A percentile compares a stretch with the other conserved stretches of the same genome.
Evolutionary conservation across 2,329 filamentous ascomycete genomes (phyloP).

Genomic region (Colletotrichum theobromicola): DNA sequence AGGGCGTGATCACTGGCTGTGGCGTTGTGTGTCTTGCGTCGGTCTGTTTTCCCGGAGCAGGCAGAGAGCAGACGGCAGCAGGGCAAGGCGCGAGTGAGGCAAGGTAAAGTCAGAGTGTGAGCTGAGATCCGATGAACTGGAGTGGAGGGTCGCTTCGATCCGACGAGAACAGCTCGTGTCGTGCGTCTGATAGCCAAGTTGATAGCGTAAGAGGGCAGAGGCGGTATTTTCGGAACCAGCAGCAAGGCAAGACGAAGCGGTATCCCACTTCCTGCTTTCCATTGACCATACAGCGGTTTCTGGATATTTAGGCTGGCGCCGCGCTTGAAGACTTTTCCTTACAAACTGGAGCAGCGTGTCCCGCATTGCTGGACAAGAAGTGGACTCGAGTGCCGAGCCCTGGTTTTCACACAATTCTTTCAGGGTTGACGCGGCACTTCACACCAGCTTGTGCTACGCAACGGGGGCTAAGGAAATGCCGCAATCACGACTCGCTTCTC

Average conservation of each 20-base stretch:
- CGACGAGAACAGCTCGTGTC: background rate
- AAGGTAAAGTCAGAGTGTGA: background rate
- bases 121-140: background rate
- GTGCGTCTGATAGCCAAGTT: background rate
- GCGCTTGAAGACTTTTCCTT: conserved; percentile 10
- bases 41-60: background rate
- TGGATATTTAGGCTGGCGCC: conserved; percentile 13
- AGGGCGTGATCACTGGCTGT: background rate
- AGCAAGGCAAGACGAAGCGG: background rate
- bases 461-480: conserved; percentile 8
- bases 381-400: background rate
- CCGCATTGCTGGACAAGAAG: background rate
- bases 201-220: background rate
- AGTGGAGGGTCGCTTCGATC: conserved; percentile 4
- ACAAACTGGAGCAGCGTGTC: background rate
- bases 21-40: background rate
- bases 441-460: background rate
- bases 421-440: conserved; percentile 14
- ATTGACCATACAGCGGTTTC: background rate
- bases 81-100: background rate
- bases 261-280: background rate
- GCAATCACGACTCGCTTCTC: background rate
- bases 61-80: background rate
- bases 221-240: background rate
- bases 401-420: background rate